These are phyloP conservation scores for Camellia japonica DNA, from an alignment of 148 eudicot species.

Conservation along the genomic window DNA sequence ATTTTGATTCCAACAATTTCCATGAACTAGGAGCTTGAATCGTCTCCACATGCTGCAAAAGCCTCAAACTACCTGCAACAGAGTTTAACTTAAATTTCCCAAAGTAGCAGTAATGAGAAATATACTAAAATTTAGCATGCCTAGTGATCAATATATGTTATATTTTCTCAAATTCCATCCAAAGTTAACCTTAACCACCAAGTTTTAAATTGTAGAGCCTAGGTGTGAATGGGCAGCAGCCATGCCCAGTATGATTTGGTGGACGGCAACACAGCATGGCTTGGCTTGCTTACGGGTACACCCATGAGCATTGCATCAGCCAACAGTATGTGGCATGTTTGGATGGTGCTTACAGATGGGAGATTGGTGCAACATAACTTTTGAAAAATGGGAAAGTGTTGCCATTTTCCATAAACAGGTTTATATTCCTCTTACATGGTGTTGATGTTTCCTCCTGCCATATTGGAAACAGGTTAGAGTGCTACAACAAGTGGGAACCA, in stretches of 20 bases:
- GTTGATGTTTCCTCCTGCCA: not conserved
- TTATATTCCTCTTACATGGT: not conserved
- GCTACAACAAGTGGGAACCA: not conserved
- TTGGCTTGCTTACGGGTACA: not conserved
- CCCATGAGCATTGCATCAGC: not conserved
- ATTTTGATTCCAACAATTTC: constrained; percentile 45
- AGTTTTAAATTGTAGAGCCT: not conserved
- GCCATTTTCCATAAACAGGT: not conserved
- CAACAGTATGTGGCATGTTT: not conserved
- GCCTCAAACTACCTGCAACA: constrained; percentile 68
- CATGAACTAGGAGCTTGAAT: constrained; percentile 65
- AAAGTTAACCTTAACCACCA: not conserved
- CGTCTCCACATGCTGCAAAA: constrained; percentile 75
- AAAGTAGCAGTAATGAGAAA: not conserved
- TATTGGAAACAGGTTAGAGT: not conserved
- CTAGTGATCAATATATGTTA: not conserved
- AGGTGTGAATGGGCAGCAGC: not conserved
- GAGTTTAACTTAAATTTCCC: not conserved
- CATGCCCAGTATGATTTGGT: not conserved
- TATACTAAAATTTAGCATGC: not conserved
- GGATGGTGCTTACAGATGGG: no score
- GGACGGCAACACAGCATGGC: not conserved
- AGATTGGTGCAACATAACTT: not conserved
- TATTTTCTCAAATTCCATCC: not conserved
- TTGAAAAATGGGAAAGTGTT: not conserved